Evolutionary conservation across 306 rosid species (phyloP).

Genomic region (Canavalia ensiformis): DNA sequence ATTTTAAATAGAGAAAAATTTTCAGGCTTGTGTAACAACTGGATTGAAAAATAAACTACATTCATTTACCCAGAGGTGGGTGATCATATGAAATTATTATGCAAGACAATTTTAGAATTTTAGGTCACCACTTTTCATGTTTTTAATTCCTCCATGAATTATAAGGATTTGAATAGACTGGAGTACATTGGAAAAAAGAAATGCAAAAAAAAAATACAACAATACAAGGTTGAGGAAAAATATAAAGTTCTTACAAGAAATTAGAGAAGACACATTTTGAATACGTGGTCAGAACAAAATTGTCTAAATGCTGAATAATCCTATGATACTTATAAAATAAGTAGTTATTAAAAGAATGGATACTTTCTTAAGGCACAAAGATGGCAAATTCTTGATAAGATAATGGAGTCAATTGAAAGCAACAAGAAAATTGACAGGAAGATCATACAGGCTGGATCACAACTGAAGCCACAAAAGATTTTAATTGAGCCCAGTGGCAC

Average conservation of each 20-base stretch:
- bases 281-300: conserved; percentile 6
- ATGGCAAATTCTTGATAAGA: conserved; percentile 14
- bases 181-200: background rate
- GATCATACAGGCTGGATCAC: background rate
- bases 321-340: background rate
- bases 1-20: background rate
- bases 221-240: background rate
- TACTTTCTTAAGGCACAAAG: conserved; percentile 5
- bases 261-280: background rate
- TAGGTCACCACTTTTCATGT: background rate
- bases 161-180: conserved; percentile 28
- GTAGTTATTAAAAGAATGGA: background rate
- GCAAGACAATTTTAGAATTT: background rate
- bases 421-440: conserved; percentile 19
- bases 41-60: conserved; percentile 32
- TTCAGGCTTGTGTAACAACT: background rate
- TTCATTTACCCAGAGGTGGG: conserved; percentile 2
- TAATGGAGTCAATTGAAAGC: background rate
- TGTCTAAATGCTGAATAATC: background rate
- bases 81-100: background rate
- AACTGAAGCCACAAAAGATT: background rate
- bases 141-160: background rate
- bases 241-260: background rate
- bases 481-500: background rate
- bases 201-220: background rate